Percentiles rank a stretch among this genome's conserved stretches.
Conservation (phyloP, 306 rosid species). For the Vigna mungo region DNA sequence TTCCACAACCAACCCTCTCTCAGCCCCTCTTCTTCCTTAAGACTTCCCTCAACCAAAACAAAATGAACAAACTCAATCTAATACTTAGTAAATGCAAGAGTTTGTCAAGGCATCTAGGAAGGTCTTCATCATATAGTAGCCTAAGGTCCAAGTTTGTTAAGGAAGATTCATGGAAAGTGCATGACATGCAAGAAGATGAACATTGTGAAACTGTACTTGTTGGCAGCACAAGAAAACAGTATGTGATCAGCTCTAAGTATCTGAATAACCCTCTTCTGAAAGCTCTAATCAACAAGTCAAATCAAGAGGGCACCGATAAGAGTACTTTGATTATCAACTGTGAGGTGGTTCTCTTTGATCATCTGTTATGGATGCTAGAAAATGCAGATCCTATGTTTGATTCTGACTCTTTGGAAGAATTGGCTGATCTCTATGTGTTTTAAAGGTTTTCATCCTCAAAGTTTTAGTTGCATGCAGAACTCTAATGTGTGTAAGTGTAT, state of each 20-base stretch:
- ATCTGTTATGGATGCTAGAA: constrained; percentile 89
- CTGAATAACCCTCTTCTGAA: constrained; percentile 72
- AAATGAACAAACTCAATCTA: constrained; percentile 74
- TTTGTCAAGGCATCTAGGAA: constrained; percentile 72
- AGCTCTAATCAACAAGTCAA: constrained; percentile 74
- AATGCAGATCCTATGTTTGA: constrained; percentile 73
- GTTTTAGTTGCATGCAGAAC: not conserved
- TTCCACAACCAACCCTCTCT: not conserved
- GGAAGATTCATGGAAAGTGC: constrained; percentile 53
- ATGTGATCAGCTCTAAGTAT: constrained; percentile 67
- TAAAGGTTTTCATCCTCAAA: constrained; percentile 35
- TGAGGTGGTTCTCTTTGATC: constrained; percentile 93
- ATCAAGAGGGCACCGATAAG: constrained; percentile 41
- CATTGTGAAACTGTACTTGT: constrained; percentile 62
- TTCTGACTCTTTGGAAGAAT: constrained; percentile 81
- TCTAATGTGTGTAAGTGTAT: not conserved
- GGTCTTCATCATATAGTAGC: constrained; percentile 76
- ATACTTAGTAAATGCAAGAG: constrained; percentile 87
- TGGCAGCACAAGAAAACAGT: constrained; percentile 81
- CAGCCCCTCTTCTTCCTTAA: constrained; percentile 14
- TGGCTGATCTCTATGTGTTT: constrained; percentile 78
- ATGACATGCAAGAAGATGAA: constrained; percentile 37
- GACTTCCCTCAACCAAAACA: not conserved
- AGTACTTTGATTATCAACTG: constrained; percentile 67
- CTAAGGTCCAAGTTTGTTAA: constrained; percentile 73